Evolutionary conservation across 768 basidiomycete genomes (phyloP), one percentile per base, ranked within the genome.

Genomic region (Tremella yokohamensis): DNA sequence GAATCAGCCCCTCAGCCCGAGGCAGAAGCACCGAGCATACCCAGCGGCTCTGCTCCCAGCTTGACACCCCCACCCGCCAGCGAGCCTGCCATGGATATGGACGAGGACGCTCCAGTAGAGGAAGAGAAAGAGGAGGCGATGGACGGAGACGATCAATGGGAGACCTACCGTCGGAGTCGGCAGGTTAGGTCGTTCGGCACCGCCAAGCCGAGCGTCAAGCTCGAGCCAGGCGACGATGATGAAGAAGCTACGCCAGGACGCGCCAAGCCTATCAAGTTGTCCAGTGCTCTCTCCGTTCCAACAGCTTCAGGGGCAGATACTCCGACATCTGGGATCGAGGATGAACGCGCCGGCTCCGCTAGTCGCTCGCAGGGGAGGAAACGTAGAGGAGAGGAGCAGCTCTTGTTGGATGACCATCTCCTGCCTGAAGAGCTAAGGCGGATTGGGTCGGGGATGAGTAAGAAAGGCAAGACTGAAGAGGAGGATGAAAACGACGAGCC

Each of bases 21-120:
- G 29, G 11, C 29, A 34, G 29, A 74, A 81, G 51, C 80, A 80
- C 58, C 81, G 80, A 73, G 80, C 83, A 53, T 79, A 76, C 54
- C 61, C 81, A 77, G 55, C 58, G 18, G 55, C 65, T 56, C 78
- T 78, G 63, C 79, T 78, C 64, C 78, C 76, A 59, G 80, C 54
- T 78, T 82, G 56, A 82, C 82, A 45, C 80, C 83, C 61, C 83
- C 69, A 18, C 69, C 83, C 79, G 83, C 88, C 56, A 87, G 89
- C 64, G 86, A 89, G 37, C 64, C 66, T 26, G 18, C 25, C 20
- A 68, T 51, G 3, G 61, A 60, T n/a, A 58, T 40, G 15, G 63
- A 55, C 26, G 61, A 83, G 8, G 65, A 65, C 24, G 63, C 50
- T 13, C 63, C 51, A 20, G 62, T 83, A 12, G 84, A 84, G 9